These are phyloP conservation scores for Boletus subcaerulescens DNA, from an alignment of 768 basidiomycete genomes.

Conservation along the genomic window DNA sequence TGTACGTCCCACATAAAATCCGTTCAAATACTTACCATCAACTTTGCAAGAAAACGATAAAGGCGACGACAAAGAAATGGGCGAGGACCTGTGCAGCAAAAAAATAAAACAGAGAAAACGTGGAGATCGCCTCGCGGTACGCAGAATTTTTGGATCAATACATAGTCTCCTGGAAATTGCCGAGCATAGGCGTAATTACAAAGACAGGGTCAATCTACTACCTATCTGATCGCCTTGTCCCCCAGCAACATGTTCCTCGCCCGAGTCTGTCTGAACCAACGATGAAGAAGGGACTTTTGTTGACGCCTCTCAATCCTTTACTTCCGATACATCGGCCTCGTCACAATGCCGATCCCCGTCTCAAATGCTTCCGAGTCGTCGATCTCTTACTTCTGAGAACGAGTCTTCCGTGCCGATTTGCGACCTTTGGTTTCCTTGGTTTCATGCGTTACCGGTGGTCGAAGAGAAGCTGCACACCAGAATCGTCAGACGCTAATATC, in stretches of 20 bases:
- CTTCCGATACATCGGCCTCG: no score
- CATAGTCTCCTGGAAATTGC: constrained; percentile 7
- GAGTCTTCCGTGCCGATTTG: constrained; percentile 31
- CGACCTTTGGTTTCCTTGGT: constrained; percentile 44
- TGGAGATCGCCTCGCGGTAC: background rate
- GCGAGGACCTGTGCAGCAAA: background rate
- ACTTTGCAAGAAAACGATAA: constrained; percentile 8
- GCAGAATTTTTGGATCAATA: background rate
- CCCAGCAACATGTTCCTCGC: no score
- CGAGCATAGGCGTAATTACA: background rate
- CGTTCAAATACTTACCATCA: constrained; percentile 2
- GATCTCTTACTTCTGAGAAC: constrained; percentile 26
- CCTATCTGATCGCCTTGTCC: no score
- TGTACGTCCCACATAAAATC: background rate
- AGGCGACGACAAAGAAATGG: background rate
- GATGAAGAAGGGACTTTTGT: no score
- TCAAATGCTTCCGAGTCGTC: constrained; percentile 27
- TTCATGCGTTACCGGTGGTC: constrained; percentile 41
- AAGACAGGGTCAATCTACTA: no score
- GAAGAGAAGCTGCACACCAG: constrained; percentile 31
- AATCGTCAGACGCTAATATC: background rate
- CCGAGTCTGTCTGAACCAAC: no score
- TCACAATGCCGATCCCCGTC: background rate
- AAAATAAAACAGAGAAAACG: background rate
- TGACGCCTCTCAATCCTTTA: no score